Evolutionary conservation across 495 filamentous ascomycete genomes (phyloP), one percentile per base, ranked within the genome.

Genomic region (Aspergillus carlsbadensis): DNA sequence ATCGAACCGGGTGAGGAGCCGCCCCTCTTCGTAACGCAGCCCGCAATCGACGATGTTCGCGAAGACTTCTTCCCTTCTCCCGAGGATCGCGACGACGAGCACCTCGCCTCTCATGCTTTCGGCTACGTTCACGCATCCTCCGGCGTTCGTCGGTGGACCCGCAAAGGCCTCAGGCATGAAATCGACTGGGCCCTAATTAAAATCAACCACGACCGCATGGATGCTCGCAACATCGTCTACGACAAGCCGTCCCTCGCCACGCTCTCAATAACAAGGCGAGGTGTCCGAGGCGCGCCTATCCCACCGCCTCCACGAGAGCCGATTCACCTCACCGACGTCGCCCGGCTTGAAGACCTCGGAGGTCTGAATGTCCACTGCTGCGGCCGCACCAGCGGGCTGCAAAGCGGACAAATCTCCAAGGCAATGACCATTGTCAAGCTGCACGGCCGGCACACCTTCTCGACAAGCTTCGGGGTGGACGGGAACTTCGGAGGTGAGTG

Each of bases 181-280:
- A 92, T 98, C 56, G 93, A 98, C 67, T 98, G 93, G 93, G 92
- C 92, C 0, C 73, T 98, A 10, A 89, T 98, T 57, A 87, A 92
- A 65, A 87, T 98, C 47, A 72, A 86, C 17, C 75, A 86, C 7
- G 78, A 84, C 15, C 84, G 93, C 11, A 75, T 85, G 50, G 87
- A 90, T n/a, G 75, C 79, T 0, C 78, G 82, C 37, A 96, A 96
- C 60, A 71, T 82, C 13, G 84, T 85, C 36, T 70, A 80, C 55
- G 72, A 81, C 49, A 75, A 77, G n/a, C 60, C 70, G 10, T 65
- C 45, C 59, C 67, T 56, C 68, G 67, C 70, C 50, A 57, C 59
- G 8, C 56, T 33, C 43, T 51, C 41, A 7, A 33, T 53, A 24
- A 46, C 50, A 10, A 39, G 56, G 39, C 60, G 54, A n/a, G 54